Base-by-base conservation (phyloP, 208 protist species). In the Acanthamoeba lenticulata region DNA sequence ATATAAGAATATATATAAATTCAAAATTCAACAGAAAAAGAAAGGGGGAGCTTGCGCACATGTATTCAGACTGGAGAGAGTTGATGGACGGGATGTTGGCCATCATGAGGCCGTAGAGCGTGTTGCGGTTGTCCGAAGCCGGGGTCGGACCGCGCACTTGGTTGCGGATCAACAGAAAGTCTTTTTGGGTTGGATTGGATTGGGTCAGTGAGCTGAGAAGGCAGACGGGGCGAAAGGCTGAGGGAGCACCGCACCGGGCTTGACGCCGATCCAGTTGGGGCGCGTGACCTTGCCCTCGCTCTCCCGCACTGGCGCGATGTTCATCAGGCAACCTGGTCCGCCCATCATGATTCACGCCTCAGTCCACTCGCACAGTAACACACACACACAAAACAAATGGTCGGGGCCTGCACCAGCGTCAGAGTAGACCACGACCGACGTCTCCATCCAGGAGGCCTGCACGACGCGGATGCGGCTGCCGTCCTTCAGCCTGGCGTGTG, bases 161-260 rank as follows among this genome's bases (percentile, higher is more conserved):
- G 85, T 91, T 91, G 4, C 85, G 5, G 21, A 91, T 72, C 19
- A 91, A 15, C 21, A 91, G 24, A 27, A 91, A 91, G 85, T 91
- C 85, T 52, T 7, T 24, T 7, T 15, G 60, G 15, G 15, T 60
- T 60, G 52, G 52, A 27, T 60, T n/a, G n/a, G n/a, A n/a, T n/a
- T n/a, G n/a, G n/a, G n/a, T n/a, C n/a, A n/a, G n/a, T n/a, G n/a
- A n/a, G n/a, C n/a, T n/a, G n/a, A n/a, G n/a, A n/a, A n/a, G 21
- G 52, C n/a, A n/a, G n/a, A n/a, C n/a, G n/a, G n/a, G n/a, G n/a
- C n/a, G n/a, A n/a, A n/a, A n/a, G n/a, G n/a, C n/a, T n/a, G n/a
- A n/a, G 47, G 7, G 5, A 6, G 6, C 60, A 69, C 19, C 60
- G 60, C 27, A 86, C 77, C 77, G 27, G 77, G 77, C 47, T 86